Percentiles rank a stretch among this genome's conserved stretches.
Conservation (phyloP, 2,329 filamentous ascomycete species). For the Fusarium globosum region DNA sequence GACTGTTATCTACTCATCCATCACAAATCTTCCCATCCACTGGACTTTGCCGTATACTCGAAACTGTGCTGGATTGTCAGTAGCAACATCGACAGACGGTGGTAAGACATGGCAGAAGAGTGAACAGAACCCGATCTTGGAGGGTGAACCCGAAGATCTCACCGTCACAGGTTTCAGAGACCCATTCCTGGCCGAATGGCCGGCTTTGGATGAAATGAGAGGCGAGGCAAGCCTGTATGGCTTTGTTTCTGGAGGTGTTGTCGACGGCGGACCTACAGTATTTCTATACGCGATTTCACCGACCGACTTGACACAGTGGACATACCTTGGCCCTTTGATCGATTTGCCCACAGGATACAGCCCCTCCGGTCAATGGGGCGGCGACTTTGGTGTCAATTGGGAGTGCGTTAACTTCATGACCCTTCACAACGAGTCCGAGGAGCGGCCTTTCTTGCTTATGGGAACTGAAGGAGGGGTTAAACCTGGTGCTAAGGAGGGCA, state of each 20-base stretch:
- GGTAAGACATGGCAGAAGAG: slow-evolving; percentile 50
- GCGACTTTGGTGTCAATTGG: slow-evolving; percentile 63
- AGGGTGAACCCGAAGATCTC: slow-evolving; percentile 44
- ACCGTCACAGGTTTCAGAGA: slow-evolving; percentile 50
- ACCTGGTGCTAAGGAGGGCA: slow-evolving; percentile 30
- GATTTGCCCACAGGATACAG: slow-evolving; percentile 53
- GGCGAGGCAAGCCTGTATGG: slow-evolving; percentile 54
- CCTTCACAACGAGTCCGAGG: slow-evolving; percentile 47
- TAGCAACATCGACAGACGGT: slow-evolving; percentile 53
- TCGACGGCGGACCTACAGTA: slow-evolving; percentile 53
- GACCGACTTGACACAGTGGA: slow-evolving; percentile 55
- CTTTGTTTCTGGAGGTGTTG: slow-evolving; percentile 60
- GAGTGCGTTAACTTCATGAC: slow-evolving; percentile 61
- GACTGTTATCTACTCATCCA: slow-evolving; percentile 51
- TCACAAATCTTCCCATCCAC: slow-evolving; percentile 49
- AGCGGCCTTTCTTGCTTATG: slow-evolving; percentile 56
- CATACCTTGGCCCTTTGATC: slow-evolving; percentile 56
- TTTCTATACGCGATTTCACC: slow-evolving; percentile 59
- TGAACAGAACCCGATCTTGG: slow-evolving; percentile 47
- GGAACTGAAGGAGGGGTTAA: slow-evolving; percentile 56
- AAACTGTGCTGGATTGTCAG: slow-evolving; percentile 54
- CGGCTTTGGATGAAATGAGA: slow-evolving; percentile 40
- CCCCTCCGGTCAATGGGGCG: slow-evolving; percentile 56
- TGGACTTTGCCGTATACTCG: slow-evolving; percentile 54
- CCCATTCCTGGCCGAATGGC: slow-evolving; percentile 48